phyloP scores from a whole-genome alignment of 768 basidiomycete genomes.

The Tephrocybe rancida region DNA sequence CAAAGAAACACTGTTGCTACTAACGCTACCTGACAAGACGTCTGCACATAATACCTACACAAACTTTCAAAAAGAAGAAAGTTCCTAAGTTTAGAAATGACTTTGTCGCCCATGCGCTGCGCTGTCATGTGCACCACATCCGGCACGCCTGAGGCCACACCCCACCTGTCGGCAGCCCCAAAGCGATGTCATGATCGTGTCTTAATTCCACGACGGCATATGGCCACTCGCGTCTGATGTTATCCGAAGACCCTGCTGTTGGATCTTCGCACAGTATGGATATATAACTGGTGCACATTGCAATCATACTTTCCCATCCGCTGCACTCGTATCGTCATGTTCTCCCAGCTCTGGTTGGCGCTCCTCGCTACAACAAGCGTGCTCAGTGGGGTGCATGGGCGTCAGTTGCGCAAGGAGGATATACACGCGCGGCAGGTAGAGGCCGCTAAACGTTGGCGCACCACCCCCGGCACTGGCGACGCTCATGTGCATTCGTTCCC shows the following conservation, averaged over 20 bases:
- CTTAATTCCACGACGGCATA: conserved; percentile 1
- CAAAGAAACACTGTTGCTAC: too few relatives aligned
- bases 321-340: conserved; percentile 8
- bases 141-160: not conserved
- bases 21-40: too few relatives aligned
- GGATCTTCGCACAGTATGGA: not conserved
- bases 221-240: not conserved
- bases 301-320: not conserved
- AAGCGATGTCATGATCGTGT: not conserved
- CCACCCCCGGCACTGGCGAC: conserved; percentile 5
- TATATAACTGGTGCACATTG: not conserved
- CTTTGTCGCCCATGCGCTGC: not conserved
- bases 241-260: not conserved
- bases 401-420: conserved; percentile 42
- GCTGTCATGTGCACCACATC: conserved; percentile 2
- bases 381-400: conserved; percentile 24
- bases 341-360: conserved; percentile 16
- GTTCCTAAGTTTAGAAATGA: not conserved
- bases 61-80: too few relatives aligned
- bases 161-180: not conserved
- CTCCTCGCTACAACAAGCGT: conserved; percentile 19
- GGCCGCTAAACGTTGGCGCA: conserved; percentile 45
- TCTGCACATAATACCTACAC: too few relatives aligned
- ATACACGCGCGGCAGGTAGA: conserved; percentile 46
- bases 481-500: conserved; percentile 16